Conservation (phyloP, 1,284 basidiomycete species). For the Ceraceosorus bombacis region DNA sequence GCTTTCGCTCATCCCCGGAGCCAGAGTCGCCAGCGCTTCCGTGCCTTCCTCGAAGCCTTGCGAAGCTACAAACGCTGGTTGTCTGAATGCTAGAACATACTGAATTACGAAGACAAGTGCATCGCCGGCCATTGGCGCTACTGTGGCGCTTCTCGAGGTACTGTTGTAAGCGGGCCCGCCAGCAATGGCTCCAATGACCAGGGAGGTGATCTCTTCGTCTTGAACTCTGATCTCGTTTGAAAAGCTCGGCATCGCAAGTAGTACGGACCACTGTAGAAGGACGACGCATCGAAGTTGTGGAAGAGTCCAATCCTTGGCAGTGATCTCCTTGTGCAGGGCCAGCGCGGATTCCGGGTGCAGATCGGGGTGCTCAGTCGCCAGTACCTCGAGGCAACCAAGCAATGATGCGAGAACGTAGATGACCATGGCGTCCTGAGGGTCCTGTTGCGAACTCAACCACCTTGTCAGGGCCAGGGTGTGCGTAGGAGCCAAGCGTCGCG, state of each 20-base stretch:
- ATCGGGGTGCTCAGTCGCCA: constrained; percentile 6
- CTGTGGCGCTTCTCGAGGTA: too few relatives aligned
- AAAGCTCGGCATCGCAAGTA: constrained; percentile 32
- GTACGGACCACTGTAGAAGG: constrained; percentile 77
- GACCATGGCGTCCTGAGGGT: constrained; percentile 50
- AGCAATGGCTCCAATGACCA: constrained; percentile 15
- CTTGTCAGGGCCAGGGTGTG: constrained; percentile 25
- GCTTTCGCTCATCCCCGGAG: constrained; percentile 40
- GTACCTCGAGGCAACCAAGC: constrained; percentile 62
- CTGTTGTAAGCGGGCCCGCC: constrained; percentile 59
- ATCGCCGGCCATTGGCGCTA: constrained; percentile 53
- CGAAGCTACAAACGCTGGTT: constrained; percentile 38
- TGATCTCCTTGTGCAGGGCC: constrained; percentile 41
- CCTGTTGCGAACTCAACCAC: constrained; percentile 15
- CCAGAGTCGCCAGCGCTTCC: constrained; percentile 28
- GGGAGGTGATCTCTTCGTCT: constrained; percentile 28
- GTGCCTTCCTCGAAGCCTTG: constrained; percentile 57
- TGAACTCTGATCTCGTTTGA: constrained; percentile 32
- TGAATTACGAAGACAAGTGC: constrained; percentile 67
- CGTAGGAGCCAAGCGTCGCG: constrained; percentile 26
- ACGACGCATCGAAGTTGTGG: constrained; percentile 67
- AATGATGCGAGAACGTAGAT: constrained; percentile 65
- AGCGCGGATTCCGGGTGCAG: constrained; percentile 27
- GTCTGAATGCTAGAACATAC: constrained; percentile 46
- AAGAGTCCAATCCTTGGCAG: constrained; percentile 58